Base-by-base conservation (phyloP, 2,329 filamentous ascomycete species). In the Hymenoscyphus repandus region DNA sequence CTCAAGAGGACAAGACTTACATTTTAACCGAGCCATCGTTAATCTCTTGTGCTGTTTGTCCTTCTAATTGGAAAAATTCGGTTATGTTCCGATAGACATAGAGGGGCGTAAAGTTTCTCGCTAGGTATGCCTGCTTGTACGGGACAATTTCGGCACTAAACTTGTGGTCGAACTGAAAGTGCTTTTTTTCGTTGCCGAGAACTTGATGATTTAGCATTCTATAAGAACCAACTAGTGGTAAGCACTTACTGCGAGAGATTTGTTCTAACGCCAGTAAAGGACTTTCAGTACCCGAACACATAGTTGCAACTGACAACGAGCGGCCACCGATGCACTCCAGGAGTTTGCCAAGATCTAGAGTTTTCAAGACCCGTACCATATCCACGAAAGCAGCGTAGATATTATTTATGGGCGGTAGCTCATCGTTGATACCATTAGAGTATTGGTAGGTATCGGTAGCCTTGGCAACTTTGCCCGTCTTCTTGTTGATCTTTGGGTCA, bases 241-340 rank as follows among this genome's bases (percentile, higher is more conserved):
- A 27, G 22, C 7, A 62, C 60, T 65, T 64, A 67, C 75, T 69
- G 13, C 77, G 70, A 36, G 69, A 65, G 41, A 89, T 68, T 64
- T 83, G 70, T 12, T 80, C 69, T 12, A 90, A 63, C 0, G 83
- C 83, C 1, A 90, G 71, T 1, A 92, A 68, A 0, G 88, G 88
- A 4, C 82, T 81, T 58, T 92, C 88, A 0, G 88, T 91, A 0
- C 88, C 88, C 1, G 86, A 90, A 63, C 86, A 91, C 72, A 90
- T 80, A 0, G 88, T 92, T 0, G 77, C 86, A 22, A 90, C 71
- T 7, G 74, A 68, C 22, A 86, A 58, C 4, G 70, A 62, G 6
- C 70, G 62, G 2, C 62, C 62, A 7, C 66, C 60, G 1, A 74
- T 56, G 44, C 66, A 57, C 2, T 62, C 27, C 1, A 74, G 20